These are phyloP conservation scores for Scutellaria minor DNA, from an alignment of 257 asterid species.

Conservation along the genomic window DNA sequence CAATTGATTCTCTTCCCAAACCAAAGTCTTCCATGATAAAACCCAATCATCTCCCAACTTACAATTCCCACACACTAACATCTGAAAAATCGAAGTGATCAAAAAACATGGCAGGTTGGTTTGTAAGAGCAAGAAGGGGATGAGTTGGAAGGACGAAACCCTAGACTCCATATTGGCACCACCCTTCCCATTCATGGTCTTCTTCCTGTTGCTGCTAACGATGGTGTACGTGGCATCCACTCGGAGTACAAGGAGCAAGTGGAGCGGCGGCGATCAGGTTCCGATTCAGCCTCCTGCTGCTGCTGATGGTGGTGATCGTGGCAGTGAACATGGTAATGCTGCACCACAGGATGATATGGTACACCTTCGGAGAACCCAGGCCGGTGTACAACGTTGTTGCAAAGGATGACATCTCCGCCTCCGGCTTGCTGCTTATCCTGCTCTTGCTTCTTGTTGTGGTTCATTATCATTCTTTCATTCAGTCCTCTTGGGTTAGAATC, in stretches of 20 bases:
- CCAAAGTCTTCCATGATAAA: background rate
- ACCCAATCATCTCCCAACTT: background rate
- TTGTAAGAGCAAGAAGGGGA: slow-evolving; percentile 51
- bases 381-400: slow-evolving; percentile 26
- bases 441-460: slow-evolving; percentile 60
- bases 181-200: slow-evolving; percentile 56
- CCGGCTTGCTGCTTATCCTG: slow-evolving; percentile 49
- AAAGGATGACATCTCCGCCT: slow-evolving; percentile 50
- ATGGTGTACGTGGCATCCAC: slow-evolving; percentile 43
- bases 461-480: slow-evolving; percentile 54
- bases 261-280: slow-evolving; percentile 45
- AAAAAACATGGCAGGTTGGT: slow-evolving; percentile 47
- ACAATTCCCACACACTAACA: slow-evolving; percentile 4
- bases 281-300: slow-evolving; percentile 43
- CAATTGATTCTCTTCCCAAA: no score
- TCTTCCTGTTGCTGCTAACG: slow-evolving; percentile 44
- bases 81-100: no score
- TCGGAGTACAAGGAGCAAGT: slow-evolving; percentile 45
- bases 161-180: slow-evolving; percentile 63
- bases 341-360: slow-evolving; percentile 49
- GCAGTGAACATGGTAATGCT: slow-evolving; percentile 45
- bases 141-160: slow-evolving; percentile 75
- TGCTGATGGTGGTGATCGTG: slow-evolving; percentile 55
- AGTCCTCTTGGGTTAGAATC: slow-evolving; percentile 56
- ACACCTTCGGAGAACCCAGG: slow-evolving; percentile 42